A percentile compares a stretch with the other conserved stretches of the same genome.
These are phyloP conservation scores for Paraconiothyrium sp. DNA, from an alignment of 2,329 filamentous ascomycete species.

Conservation along the genomic window DNA sequence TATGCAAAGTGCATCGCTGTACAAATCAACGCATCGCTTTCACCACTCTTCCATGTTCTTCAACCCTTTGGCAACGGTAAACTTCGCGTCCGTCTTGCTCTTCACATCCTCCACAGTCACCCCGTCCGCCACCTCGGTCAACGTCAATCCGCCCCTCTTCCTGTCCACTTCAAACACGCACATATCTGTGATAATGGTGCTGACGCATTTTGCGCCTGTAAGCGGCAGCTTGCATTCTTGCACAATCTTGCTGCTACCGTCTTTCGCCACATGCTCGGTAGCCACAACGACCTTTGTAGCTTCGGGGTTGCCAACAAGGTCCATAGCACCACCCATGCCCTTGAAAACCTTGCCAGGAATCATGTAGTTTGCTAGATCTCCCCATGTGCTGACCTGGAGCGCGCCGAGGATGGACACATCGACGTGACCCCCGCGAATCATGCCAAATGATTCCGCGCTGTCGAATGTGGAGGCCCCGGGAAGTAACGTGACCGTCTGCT, in stretches of 20 bases:
- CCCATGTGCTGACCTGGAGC: slow-evolving; percentile 83
- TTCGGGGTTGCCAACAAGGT: slow-evolving; percentile 83
- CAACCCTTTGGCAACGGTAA: slow-evolving; percentile 78
- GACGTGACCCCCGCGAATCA: slow-evolving; percentile 88
- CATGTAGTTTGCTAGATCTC: slow-evolving; percentile 93
- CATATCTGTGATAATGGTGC: slow-evolving; percentile 52
- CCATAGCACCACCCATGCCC: slow-evolving; percentile 92
- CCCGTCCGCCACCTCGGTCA: slow-evolving; percentile 84
- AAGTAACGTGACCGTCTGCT: slow-evolving; percentile 88
- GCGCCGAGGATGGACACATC: slow-evolving; percentile 89
- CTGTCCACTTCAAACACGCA: slow-evolving; percentile 71
- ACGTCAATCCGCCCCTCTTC: slow-evolving; percentile 71
- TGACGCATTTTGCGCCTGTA: slow-evolving; percentile 49
- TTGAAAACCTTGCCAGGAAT: slow-evolving; percentile 86
- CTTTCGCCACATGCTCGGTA: slow-evolving; percentile 95
- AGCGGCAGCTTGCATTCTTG: slow-evolving; percentile 64
- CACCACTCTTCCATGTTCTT: slow-evolving; percentile 71
- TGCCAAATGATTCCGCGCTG: slow-evolving; percentile 88
- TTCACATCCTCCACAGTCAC: slow-evolving; percentile 88
- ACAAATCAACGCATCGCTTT: background rate
- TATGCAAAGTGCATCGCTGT: background rate
- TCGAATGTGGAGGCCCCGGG: slow-evolving; percentile 84
- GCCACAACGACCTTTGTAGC: slow-evolving; percentile 89
- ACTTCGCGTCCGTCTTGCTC: slow-evolving; percentile 86
- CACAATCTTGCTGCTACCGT: slow-evolving; percentile 89